Conservation (phyloP, 2,329 filamentous ascomycete species). For the Xylariaceae sp. region DNA sequence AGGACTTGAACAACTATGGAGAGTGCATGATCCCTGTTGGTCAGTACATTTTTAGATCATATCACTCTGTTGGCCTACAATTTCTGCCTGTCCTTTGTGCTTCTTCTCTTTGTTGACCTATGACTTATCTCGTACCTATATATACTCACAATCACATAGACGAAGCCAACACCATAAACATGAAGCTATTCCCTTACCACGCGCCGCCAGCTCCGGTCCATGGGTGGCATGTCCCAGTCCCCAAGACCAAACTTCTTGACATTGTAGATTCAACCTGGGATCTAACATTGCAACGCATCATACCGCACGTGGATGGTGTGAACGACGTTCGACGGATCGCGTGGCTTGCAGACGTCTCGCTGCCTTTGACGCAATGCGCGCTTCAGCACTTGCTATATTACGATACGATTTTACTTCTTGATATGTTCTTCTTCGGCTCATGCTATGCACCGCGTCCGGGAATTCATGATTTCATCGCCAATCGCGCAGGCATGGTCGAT, state of each 20-base stretch:
- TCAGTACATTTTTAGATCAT: constrained; percentile 59
- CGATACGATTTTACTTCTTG: constrained; percentile 85
- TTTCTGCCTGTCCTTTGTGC: not conserved
- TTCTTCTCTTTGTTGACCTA: not conserved
- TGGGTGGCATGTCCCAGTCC: constrained; percentile 89
- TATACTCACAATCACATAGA: constrained; percentile 56
- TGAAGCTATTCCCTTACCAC: constrained; percentile 91
- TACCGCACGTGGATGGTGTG: constrained; percentile 87
- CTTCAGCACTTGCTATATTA: constrained; percentile 92
- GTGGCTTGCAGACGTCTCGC: constrained; percentile 81
- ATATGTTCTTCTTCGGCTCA: constrained; percentile 92
- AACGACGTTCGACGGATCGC: constrained; percentile 89
- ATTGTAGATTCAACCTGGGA: constrained; percentile 75
- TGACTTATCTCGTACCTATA: not conserved
- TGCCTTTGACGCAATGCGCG: constrained; percentile 84
- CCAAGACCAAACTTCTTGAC: constrained; percentile 68
- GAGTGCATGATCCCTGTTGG: constrained; percentile 98
- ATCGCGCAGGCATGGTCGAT: constrained; percentile 75
- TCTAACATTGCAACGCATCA: constrained; percentile 77
- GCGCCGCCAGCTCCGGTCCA: constrained; percentile 77
- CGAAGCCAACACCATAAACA: constrained; percentile 91
- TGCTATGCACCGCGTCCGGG: constrained; percentile 85
- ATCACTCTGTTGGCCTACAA: not conserved
- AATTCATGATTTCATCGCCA: constrained; percentile 79
- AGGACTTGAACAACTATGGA: constrained; percentile 95